Evolutionary conservation across 2,329 filamentous ascomycete genomes (phyloP), one percentile per base, ranked within the genome.

Genomic region (Rhynchosporium secalis): DNA sequence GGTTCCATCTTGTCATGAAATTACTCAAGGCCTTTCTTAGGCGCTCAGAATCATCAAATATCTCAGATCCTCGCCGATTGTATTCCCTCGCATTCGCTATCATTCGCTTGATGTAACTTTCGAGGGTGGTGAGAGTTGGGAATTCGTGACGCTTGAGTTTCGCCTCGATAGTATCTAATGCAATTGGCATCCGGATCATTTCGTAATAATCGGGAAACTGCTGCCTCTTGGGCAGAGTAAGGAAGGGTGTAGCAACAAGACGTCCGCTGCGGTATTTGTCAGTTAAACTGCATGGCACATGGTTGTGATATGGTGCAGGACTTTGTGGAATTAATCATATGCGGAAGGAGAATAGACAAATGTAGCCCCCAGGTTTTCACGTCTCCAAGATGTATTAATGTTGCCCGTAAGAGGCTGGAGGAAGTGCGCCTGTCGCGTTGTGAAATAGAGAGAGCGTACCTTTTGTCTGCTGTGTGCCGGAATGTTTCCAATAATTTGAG

Each of bases 51-150:
- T 96, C 92, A 48, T 92, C 88, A 72, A 89, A 94, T 43, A 89
- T 81, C 62, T 86, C 78, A 0, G 90, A 91, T 48, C 83, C 83
- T 69, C 88, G 88, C 63, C 87, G 82, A 72, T 94, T 94, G 77
- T 86, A 95, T 59, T 91, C 87, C 75, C 96, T 96, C 41, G 90
- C 91, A 72, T 96, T 96, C 67, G 86, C 83, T 60, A 96, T 89
- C 82, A 96, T 90, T 66, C 92, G 87, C 79, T 95, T 96, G 73
- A 94, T 84, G 73, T 93, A 93, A 72, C 89, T 88, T 75, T 96
- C 92, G 12, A 96, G 79, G 56, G 88, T 82, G 5, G 90, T 86
- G 55, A 96, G 80, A 57, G 78, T 89, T 13, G 82, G 74, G 73
- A 96, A 96, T 67, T 87, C 83, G 69, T 84, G 79, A 56, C 84